A percentile compares a stretch with the other conserved stretches of the same genome.
These are phyloP conservation scores for Penicillium silybi DNA, from an alignment of 495 filamentous ascomycete species.

Conservation along the genomic window DNA sequence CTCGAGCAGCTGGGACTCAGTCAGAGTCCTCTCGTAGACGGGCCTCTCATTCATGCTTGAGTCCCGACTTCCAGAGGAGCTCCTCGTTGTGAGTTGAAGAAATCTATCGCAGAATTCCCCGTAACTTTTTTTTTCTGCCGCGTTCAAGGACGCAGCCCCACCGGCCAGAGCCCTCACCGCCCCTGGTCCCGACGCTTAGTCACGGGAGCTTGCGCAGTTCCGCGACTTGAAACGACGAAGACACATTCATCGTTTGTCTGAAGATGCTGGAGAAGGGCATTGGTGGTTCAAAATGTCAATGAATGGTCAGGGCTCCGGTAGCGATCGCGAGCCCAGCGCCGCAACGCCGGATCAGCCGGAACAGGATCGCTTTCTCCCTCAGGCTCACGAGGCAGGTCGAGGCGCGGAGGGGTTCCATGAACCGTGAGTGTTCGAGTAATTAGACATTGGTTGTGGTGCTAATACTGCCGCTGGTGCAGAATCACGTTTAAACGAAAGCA, in stretches of 20 bases:
- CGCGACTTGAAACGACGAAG: background rate
- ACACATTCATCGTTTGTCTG: background rate
- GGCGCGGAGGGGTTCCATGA: slow-evolving; percentile 42
- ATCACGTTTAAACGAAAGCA: slow-evolving; percentile 83
- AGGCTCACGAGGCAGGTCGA: slow-evolving; percentile 24
- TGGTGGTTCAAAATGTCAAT: slow-evolving; percentile 27
- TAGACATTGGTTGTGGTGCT: slow-evolving; percentile 3
- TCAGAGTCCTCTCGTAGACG: slow-evolving; percentile 43
- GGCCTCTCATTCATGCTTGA: slow-evolving; percentile 40
- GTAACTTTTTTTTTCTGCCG: slow-evolving; percentile 44
- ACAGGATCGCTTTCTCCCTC: slow-evolving; percentile 7
- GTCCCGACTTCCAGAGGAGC: slow-evolving; percentile 36
- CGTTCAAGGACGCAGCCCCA: slow-evolving; percentile 30
- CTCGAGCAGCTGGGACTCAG: slow-evolving; percentile 43
- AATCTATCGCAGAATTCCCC: slow-evolving; percentile 12
- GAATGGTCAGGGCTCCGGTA: slow-evolving; percentile 18
- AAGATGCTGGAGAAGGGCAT: slow-evolving; percentile 18
- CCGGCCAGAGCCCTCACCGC: slow-evolving; percentile 28
- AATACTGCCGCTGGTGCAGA: slow-evolving; percentile 32
- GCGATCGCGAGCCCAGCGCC: slow-evolving; percentile 10
- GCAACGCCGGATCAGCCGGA: slow-evolving; percentile 9
- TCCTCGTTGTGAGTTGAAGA: slow-evolving; percentile 23
- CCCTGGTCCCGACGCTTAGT: slow-evolving; percentile 23
- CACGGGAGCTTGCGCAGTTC: slow-evolving; percentile 13
- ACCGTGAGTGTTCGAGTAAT: slow-evolving; percentile 29